phyloP scores from a whole-genome alignment of 495 filamentous ascomycete genomes.

The Opeltia flavorubescens region DNA sequence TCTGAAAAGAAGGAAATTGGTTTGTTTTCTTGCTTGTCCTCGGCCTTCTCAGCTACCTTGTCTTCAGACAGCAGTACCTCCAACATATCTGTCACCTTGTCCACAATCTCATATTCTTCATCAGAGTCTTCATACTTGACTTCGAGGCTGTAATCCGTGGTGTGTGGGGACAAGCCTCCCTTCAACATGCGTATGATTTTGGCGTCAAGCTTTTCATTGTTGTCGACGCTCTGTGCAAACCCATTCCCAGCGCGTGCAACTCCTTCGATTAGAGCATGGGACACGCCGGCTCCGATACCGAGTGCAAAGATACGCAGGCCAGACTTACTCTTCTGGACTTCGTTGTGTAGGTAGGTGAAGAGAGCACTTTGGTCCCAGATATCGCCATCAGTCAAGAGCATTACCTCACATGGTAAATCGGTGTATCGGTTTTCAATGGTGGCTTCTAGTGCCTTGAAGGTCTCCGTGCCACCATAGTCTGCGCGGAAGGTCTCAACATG shows the following conservation, averaged over 20 bases:
- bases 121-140: conserved; percentile 36
- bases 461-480: conserved; percentile 56
- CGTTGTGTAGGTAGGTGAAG: conserved; percentile 39
- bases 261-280: conserved; percentile 52
- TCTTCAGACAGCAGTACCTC: not conserved
- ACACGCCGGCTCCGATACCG: conserved; percentile 47
- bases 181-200: conserved; percentile 63
- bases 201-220: conserved; percentile 42
- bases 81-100: conserved; percentile 1
- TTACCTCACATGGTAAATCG: conserved; percentile 44
- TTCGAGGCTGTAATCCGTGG: conserved; percentile 44
- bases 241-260: conserved; percentile 52
- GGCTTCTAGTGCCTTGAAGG: conserved; percentile 37
- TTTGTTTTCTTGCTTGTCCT: conserved; percentile 12
- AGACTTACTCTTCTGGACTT: conserved; percentile 31
- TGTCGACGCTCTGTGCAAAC: conserved; percentile 45
- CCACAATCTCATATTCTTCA: conserved; percentile 7
- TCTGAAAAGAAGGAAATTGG: conserved; percentile 46
- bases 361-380: conserved; percentile 43
- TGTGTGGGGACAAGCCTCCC: conserved; percentile 45
- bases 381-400: conserved; percentile 60
- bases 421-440: conserved; percentile 34
- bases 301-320: conserved; percentile 49
- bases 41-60: conserved; percentile 2
- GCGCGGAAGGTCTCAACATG: conserved; percentile 36